Evolutionary conservation across 1,139 yeast genomes (phyloP).

Genomic region (Candida anutae): DNA sequence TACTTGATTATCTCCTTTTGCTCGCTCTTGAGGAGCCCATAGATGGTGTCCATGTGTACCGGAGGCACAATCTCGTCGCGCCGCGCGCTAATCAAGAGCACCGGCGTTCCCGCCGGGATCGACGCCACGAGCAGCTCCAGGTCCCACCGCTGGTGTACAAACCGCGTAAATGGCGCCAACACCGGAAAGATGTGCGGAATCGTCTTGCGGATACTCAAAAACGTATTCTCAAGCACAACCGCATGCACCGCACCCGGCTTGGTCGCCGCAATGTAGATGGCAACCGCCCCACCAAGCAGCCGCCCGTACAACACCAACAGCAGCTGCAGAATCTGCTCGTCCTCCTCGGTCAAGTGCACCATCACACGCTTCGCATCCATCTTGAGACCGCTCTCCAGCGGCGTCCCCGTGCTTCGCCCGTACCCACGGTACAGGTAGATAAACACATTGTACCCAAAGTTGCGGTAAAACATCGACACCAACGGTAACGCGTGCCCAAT

Average conservation of each 20-base stretch:
- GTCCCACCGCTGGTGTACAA: constrained; percentile 82
- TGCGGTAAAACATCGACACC: constrained; percentile 59
- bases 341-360: constrained; percentile 47
- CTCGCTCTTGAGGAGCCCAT: constrained; percentile 36
- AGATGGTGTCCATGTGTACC: constrained; percentile 62
- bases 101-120: constrained; percentile 51
- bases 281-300: constrained; percentile 93
- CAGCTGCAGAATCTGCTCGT: constrained; percentile 43
- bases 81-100: constrained; percentile 65
- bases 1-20: constrained; percentile 46
- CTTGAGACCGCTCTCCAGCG: constrained; percentile 76
- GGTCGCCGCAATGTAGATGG: constrained; percentile 68
- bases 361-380: constrained; percentile 73
- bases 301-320: constrained; percentile 74
- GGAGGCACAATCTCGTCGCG: constrained; percentile 93
- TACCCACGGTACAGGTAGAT: constrained; percentile 89
- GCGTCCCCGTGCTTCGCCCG: constrained; percentile 74
- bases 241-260: constrained; percentile 47
- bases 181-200: constrained; percentile 79
- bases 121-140: constrained; percentile 54
- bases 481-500: constrained; percentile 89
- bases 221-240: constrained; percentile 78
- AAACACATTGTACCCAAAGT: constrained; percentile 70
- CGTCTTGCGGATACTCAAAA: constrained; percentile 67
- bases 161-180: constrained; percentile 44